These are phyloP conservation scores for Colletotrichum somersetense DNA, from an alignment of 2,329 filamentous ascomycete genomes.

Conservation along the genomic window DNA sequence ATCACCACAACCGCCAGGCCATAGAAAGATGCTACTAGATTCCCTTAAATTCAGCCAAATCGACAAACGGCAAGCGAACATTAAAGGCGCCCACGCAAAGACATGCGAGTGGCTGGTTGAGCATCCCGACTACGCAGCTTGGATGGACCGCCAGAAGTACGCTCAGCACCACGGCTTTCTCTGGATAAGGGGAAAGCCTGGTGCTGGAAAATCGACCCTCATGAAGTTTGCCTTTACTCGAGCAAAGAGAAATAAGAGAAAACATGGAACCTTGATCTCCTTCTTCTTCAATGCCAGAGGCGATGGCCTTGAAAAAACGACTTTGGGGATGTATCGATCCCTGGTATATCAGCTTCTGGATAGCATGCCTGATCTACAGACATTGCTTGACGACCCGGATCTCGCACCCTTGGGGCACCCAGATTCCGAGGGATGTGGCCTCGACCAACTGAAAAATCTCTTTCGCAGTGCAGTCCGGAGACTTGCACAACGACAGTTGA, in stretches of 20 bases:
- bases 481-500: conserved; percentile 28
- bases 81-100: not conserved
- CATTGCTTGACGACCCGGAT: conserved; percentile 15
- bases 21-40: not conserved
- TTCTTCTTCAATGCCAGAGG: conserved; percentile 42
- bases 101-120: not conserved
- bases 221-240: not conserved
- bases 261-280: not conserved
- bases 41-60: not conserved
- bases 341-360: conserved; percentile 20
- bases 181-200: conserved; percentile 20
- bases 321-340: conserved; percentile 36
- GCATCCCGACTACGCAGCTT: not conserved
- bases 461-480: not conserved
- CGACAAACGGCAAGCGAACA: not conserved
- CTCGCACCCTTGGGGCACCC: not conserved
- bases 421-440: not conserved
- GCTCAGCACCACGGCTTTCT: conserved; percentile 17
- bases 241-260: not conserved
- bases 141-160: not conserved
- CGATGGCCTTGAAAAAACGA: conserved; percentile 27
- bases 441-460: not conserved
- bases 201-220: conserved; percentile 18
- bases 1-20: not conserved
- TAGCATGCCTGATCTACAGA: not conserved